Evolutionary conservation across 257 asterid species (phyloP), one percentile per base, ranked within the genome.

Genomic region (Fraxinus americana): DNA sequence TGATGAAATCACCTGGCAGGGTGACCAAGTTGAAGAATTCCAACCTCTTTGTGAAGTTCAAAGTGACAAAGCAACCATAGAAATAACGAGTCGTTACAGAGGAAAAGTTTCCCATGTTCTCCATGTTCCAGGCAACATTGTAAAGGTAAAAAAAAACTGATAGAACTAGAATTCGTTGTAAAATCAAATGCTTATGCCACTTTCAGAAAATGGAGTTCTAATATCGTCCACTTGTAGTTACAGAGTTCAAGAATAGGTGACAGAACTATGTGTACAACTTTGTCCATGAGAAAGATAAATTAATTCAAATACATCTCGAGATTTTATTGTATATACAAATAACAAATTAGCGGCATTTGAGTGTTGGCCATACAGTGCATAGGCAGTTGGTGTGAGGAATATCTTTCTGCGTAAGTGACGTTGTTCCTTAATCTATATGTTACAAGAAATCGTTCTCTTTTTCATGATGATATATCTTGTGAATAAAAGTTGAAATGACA

Each of bases 31-130:
- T 54, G 98, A 93, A 75, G 99, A 95, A 85, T 95, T 95, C 82
- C 99, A 95, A 77, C 97, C 97, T 71, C 91, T 95, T 80, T 95
- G 99, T 85, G 99, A 93, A 87, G 99, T 95, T 77, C 99, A 95
- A 89, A 95, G 99, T 72, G 99, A 95, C 82, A 95, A 95, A 87
- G 99, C 99, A 74, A 95, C 97, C 45, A 93, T 93, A 78, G 99
- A 95, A 88, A 95, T 95, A 74, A 95, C 99, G 13, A 95, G 99
- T 72, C 98, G 97, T 69, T 95, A 95, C 89, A 90, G 68, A 75
- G 99, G 99, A 79, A 93, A 85, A 84, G 90, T 93, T 79, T 85
- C 83, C 43, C 85, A 81, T 73, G 70, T 92, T 84, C 93, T 88
- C 73, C 96, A 95, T 83, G 90, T 78, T 84, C 94, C 99, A 4